A percentile compares a stretch with the other conserved stretches of the same genome.
phyloP scores from a whole-genome alignment of 2,329 filamentous ascomycete species.

The Monosporascus sp. region DNA sequence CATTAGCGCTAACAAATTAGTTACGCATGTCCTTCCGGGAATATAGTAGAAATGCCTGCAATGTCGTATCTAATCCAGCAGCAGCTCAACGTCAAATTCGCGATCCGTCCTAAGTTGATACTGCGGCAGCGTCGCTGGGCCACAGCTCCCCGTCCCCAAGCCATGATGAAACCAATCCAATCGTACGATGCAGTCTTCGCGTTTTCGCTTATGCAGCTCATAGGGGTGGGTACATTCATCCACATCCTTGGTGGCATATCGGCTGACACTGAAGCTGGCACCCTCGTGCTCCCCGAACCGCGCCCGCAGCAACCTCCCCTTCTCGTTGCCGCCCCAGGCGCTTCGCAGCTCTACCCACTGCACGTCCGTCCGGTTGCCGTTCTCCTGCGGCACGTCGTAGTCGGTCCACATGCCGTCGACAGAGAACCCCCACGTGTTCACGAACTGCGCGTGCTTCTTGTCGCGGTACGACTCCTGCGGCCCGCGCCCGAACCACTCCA shows the following conservation, averaged over 20 bases:
- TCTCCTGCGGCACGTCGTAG: slow-evolving; percentile 66
- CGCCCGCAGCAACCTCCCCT: slow-evolving; percentile 34
- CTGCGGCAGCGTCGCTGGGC: slow-evolving; percentile 46
- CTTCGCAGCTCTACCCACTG: slow-evolving; percentile 49
- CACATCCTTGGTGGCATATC: slow-evolving; percentile 49
- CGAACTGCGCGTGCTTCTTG: slow-evolving; percentile 53
- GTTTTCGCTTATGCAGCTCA: slow-evolving; percentile 46
- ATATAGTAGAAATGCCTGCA: too few relatives aligned
- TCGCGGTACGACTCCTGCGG: slow-evolving; percentile 63
- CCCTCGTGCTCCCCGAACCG: slow-evolving; percentile 40
- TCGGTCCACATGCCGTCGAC: slow-evolving; percentile 50
- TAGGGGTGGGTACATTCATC: slow-evolving; percentile 53
- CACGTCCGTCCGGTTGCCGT: slow-evolving; percentile 58
- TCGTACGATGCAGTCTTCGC: slow-evolving; percentile 48
- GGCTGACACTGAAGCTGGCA: slow-evolving; percentile 50
- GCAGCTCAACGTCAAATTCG: slow-evolving; percentile 38
- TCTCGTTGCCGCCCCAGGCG: slow-evolving; percentile 22
- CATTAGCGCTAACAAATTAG: too few relatives aligned
- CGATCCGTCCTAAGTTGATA: slow-evolving; percentile 38
- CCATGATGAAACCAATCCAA: slow-evolving; percentile 60
- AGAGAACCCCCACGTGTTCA: slow-evolving; percentile 45
- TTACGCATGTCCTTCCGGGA: too few relatives aligned
- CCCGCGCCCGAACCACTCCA: slow-evolving; percentile 63
- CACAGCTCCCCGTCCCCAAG: slow-evolving; percentile 57
- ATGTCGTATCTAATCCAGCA: slow-evolving; percentile 32